Evolutionary conservation across 305 asterid species (phyloP).

Genomic region (Andrographis paniculata): DNA sequence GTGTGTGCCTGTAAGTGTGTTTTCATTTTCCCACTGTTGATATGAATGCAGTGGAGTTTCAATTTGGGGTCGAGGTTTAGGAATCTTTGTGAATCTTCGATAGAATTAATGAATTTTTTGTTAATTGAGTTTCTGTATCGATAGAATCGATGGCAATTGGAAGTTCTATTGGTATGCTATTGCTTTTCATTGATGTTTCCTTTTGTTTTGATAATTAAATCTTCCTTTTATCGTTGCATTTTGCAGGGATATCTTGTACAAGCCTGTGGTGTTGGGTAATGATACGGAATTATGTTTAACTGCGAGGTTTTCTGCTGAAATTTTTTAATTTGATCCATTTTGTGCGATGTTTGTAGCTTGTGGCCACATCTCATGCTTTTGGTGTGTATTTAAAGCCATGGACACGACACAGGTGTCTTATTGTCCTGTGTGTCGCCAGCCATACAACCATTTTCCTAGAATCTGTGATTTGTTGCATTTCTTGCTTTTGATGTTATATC

Average conservation of each 20-base stretch:
- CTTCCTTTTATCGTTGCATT: conserved; percentile 1
- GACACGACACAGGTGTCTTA: conserved; percentile 25
- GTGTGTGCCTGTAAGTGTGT: conserved; percentile 70
- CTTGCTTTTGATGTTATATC: conserved; percentile 41
- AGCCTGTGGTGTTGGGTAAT: conserved; percentile 63
- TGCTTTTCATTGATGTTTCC: no score
- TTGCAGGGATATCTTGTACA: conserved; percentile 55
- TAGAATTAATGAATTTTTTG: no score
- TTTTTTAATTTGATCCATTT: neutral
- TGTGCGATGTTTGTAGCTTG: conserved; percentile 34
- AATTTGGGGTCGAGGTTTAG: no score
- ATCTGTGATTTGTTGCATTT: conserved; percentile 38
- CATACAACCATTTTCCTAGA: conserved; percentile 46
- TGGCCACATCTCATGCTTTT: conserved; percentile 68
- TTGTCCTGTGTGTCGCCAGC: conserved; percentile 57
- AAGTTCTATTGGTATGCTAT: no score
- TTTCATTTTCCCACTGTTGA: no score
- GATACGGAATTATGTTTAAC: neutral
- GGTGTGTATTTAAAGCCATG: conserved; percentile 58
- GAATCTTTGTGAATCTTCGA: no score
- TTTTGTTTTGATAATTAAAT: no score
- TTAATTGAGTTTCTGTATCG: no score
- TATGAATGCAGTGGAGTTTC: no score
- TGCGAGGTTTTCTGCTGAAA: neutral
- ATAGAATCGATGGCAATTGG: no score